Evolutionary conservation across 148 eudicot species (phyloP).

Genomic region (Vaccinium macrocarpon): DNA sequence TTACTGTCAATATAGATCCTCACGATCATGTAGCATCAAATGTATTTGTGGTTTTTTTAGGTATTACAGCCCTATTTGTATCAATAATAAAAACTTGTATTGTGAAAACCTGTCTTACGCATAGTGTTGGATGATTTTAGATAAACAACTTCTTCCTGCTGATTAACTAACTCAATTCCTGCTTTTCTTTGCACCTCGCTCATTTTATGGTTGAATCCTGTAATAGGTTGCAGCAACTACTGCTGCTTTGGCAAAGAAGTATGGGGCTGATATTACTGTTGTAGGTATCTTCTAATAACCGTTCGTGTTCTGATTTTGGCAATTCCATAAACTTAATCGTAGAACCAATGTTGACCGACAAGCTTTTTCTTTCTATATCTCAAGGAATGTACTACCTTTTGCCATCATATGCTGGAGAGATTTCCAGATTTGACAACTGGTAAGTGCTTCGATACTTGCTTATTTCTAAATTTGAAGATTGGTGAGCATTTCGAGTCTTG

Average conservation of each 20-base stretch:
- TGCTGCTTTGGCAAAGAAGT: slow-evolving; percentile 94
- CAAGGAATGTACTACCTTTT: slow-evolving; percentile 21
- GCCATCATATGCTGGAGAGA: neutral
- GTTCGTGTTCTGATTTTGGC: neutral
- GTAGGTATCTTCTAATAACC: slow-evolving; percentile 55
- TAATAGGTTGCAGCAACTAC: slow-evolving; percentile 83
- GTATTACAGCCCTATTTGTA: neutral
- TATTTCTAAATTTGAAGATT: no score
- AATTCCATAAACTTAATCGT: neutral
- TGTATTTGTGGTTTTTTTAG: neutral
- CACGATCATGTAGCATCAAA: neutral
- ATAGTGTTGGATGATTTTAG: neutral
- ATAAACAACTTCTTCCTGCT: neutral
- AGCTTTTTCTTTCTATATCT: slow-evolving; percentile 13
- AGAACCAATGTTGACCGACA: neutral
- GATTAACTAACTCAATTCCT: neutral
- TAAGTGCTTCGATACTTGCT: no score
- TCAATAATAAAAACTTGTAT: neutral
- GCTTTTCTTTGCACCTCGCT: slow-evolving; percentile 10
- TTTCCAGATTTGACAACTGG: no score
- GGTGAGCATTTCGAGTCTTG: no score
- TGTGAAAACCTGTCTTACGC: neutral
- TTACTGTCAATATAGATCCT: neutral
- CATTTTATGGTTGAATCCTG: slow-evolving; percentile 10
- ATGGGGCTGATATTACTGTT: slow-evolving; percentile 94